Percentiles rank a stretch among this genome's conserved stretches.
phyloP scores from a whole-genome alignment of 2,329 filamentous ascomycete species.

The Pezicula rhizophila region DNA sequence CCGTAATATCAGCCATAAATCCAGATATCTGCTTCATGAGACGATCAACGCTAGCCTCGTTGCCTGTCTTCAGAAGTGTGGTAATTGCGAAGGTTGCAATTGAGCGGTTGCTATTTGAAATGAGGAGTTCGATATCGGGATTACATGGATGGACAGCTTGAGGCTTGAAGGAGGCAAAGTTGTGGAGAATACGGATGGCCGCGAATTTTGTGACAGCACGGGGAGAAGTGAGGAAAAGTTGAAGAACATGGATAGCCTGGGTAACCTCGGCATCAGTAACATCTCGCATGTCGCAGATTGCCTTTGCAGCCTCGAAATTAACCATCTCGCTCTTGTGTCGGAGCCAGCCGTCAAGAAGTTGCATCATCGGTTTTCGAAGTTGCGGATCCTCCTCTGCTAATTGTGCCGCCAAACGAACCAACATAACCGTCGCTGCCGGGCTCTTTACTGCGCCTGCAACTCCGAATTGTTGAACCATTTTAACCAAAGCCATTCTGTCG shows the following conservation, averaged over 20 bases:
- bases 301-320: slow-evolving; percentile 98
- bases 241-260: slow-evolving; percentile 89
- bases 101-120: slow-evolving; percentile 93
- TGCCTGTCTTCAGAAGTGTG: slow-evolving; percentile 94
- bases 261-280: slow-evolving; percentile 86
- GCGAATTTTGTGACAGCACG: slow-evolving; percentile 96
- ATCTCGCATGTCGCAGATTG: slow-evolving; percentile 90
- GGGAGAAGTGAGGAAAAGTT: slow-evolving; percentile 93
- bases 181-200: slow-evolving; percentile 91
- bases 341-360: slow-evolving; percentile 91
- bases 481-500: slow-evolving; percentile 96
- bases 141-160: slow-evolving; percentile 90
- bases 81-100: slow-evolving; percentile 99
- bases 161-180: slow-evolving; percentile 94
- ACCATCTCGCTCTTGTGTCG: slow-evolving; percentile 99
- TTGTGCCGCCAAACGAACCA: slow-evolving; percentile 88
- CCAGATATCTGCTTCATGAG: slow-evolving; percentile 98
- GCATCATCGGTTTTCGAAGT: slow-evolving; percentile 92
- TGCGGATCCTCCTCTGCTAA: slow-evolving; percentile 88
- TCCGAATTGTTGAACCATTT: slow-evolving; percentile 99
- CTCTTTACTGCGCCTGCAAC: slow-evolving; percentile 89
- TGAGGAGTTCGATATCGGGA: slow-evolving; percentile 92
- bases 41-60: slow-evolving; percentile 92
- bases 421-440: slow-evolving; percentile 83
- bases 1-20: slow-evolving; percentile 98